These are phyloP conservation scores for Alternaria brassicicola DNA, from an alignment of 2,329 filamentous ascomycete species.

Conservation along the genomic window DNA sequence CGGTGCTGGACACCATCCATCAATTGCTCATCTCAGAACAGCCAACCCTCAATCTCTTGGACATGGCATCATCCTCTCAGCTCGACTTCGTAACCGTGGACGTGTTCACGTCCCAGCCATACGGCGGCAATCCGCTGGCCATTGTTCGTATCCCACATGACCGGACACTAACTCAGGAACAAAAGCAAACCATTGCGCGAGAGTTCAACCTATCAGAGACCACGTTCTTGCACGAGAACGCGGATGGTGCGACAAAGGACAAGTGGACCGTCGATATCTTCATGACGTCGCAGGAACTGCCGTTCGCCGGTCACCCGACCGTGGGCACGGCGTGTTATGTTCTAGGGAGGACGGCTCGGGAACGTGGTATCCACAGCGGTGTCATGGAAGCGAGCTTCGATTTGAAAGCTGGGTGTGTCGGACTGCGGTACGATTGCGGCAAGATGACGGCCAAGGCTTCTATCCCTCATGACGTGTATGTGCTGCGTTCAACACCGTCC, in stretches of 20 bases:
- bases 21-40: background rate
- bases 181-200: constrained; percentile 60
- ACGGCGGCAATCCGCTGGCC: constrained; percentile 62
- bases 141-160: constrained; percentile 56
- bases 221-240: constrained; percentile 58
- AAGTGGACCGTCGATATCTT: constrained; percentile 62
- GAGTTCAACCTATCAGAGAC: constrained; percentile 67
- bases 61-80: constrained; percentile 25
- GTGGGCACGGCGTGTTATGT: constrained; percentile 62
- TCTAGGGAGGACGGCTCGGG: constrained; percentile 38
- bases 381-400: constrained; percentile 48
- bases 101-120: constrained; percentile 58
- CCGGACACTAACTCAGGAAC: constrained; percentile 50
- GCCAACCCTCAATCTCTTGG: background rate
- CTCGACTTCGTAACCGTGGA: constrained; percentile 50
- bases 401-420: constrained; percentile 55
- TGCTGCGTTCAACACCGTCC: constrained; percentile 34
- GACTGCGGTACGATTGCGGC: constrained; percentile 49
- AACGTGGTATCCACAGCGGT: constrained; percentile 22
- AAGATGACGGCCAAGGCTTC: constrained; percentile 60
- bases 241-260: constrained; percentile 20
- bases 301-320: constrained; percentile 64
- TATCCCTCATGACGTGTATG: constrained; percentile 71
- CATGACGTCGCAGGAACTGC: constrained; percentile 57
- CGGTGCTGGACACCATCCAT: background rate